phyloP scores from a whole-genome alignment of 2,329 filamentous ascomycete genomes.

The Fusarium camptoceras region DNA sequence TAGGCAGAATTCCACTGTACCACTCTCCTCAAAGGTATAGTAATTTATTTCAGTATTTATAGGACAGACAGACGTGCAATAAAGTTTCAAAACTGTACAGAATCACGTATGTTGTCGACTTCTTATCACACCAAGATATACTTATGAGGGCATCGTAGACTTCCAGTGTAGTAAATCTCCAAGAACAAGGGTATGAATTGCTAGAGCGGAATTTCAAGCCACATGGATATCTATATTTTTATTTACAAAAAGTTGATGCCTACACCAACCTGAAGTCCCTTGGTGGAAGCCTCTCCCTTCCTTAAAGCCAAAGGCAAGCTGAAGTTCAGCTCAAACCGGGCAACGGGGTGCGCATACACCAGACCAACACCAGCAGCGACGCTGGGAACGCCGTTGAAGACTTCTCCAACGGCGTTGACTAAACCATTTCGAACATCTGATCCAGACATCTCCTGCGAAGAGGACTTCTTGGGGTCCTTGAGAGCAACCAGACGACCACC shows the following conservation, averaged over 20 bases:
- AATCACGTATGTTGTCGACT: not conserved
- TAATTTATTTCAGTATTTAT: too few relatives aligned
- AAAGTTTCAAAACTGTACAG: not conserved
- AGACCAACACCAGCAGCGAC: conserved; percentile 88
- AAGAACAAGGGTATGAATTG: conserved; percentile 12
- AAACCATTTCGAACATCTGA: conserved; percentile 66
- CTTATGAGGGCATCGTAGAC: not conserved
- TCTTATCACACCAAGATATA: not conserved
- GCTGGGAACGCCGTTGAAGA: conserved; percentile 83
- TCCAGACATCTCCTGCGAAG: conserved; percentile 53
- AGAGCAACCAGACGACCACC: conserved; percentile 86
- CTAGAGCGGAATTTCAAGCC: conserved; percentile 28
- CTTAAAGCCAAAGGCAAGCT: conserved; percentile 85
- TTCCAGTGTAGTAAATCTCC: not conserved
- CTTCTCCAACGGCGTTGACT: conserved; percentile 72
- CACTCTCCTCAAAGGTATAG: too few relatives aligned
- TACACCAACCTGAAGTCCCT: conserved; percentile 94
- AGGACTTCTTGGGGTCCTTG: conserved; percentile 66
- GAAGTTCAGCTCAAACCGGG: conserved; percentile 96
- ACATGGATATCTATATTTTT: conserved; percentile 36
- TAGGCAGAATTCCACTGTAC: too few relatives aligned
- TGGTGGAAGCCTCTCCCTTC: conserved; percentile 86
- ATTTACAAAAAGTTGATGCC: conserved; percentile 93
- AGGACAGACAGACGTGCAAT: not conserved
- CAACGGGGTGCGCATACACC: conserved; percentile 94